These are phyloP conservation scores for Alisma plantagoaquatica DNA, from an alignment of 106 monocot genomes.

Conservation along the genomic window DNA sequence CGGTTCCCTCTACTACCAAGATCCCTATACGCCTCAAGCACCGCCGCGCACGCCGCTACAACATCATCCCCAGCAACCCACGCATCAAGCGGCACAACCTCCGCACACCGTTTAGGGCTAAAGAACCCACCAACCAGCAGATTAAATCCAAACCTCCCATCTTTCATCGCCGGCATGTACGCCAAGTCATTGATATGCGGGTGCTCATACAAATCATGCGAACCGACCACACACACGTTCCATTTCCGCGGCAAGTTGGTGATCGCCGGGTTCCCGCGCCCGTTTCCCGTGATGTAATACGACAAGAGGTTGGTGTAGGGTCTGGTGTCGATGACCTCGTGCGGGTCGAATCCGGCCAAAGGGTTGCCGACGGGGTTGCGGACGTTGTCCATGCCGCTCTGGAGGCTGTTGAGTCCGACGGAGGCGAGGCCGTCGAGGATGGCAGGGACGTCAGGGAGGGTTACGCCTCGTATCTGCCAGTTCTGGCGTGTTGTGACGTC, in stretches of 20 bases:
- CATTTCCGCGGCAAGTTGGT: constrained; percentile 99
- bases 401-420: constrained; percentile 81
- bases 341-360: constrained; percentile 78
- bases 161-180: constrained; percentile 77
- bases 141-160: constrained; percentile 78
- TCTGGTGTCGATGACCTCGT: constrained; percentile 86
- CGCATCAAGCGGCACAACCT: constrained; percentile 81
- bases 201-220: constrained; percentile 93
- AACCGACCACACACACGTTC: constrained; percentile 88
- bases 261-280: constrained; percentile 48
- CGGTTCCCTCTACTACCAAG: constrained; percentile 89
- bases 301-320: constrained; percentile 61
- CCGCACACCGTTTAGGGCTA: constrained; percentile 87
- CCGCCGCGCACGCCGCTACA: constrained; percentile 55
- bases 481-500: constrained; percentile 94
- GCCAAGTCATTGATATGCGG: constrained; percentile 97
- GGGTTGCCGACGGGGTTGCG: constrained; percentile 96
- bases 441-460: constrained; percentile 64
- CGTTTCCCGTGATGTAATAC: constrained; percentile 53
- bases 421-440: constrained; percentile 59
- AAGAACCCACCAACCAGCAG: constrained; percentile 89
- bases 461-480: constrained; percentile 88
- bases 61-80: constrained; percentile 71
- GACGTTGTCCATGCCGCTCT: constrained; percentile 97
- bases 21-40: constrained; percentile 75